These are phyloP conservation scores for Fusarium setosum DNA, from an alignment of 2,329 filamentous ascomycete genomes.

Conservation along the genomic window DNA sequence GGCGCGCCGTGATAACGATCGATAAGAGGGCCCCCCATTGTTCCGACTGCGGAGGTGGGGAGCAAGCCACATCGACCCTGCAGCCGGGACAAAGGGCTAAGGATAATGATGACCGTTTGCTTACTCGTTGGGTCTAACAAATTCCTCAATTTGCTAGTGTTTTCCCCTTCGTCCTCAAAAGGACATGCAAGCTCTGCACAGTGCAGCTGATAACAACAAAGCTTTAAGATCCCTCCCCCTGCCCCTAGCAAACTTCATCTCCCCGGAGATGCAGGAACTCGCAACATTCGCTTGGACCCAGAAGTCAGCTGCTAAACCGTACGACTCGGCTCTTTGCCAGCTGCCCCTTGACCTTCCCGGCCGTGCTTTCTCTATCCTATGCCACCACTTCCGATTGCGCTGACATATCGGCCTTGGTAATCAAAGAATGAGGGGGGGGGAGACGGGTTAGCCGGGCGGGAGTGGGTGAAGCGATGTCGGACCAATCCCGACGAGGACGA, in stretches of 20 bases:
- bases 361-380: slow-evolving; percentile 20
- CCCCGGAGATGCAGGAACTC: slow-evolving; percentile 38
- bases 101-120: slow-evolving; percentile 24
- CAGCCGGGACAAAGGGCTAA: slow-evolving; percentile 4
- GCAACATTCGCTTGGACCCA: slow-evolving; percentile 13
- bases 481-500: slow-evolving; percentile 39
- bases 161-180: slow-evolving; percentile 7
- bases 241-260: slow-evolving; percentile 1
- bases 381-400: slow-evolving; percentile 33
- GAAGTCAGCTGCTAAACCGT: slow-evolving; percentile 38
- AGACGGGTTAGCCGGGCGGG: neutral
- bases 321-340: slow-evolving; percentile 28
- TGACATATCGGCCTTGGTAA: slow-evolving; percentile 41
- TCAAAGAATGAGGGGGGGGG: slow-evolving; percentile 21
- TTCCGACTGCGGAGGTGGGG: slow-evolving; percentile 46
- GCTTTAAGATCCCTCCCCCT: slow-evolving; percentile 4
- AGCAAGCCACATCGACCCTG: slow-evolving; percentile 35
- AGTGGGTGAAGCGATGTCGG: slow-evolving; percentile 34
- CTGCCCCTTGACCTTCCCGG: slow-evolving; percentile 3
- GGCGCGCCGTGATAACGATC: slow-evolving; percentile 29
- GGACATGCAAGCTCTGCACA: slow-evolving; percentile 13
- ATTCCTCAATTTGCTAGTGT: slow-evolving; percentile 26
- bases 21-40: slow-evolving; percentile 31
- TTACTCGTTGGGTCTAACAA: slow-evolving; percentile 14
- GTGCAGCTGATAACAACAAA: slow-evolving; percentile 22